Evolutionary conservation across 331 rosid species (phyloP), one percentile per base, ranked within the genome.

Genomic region (Pyrus hybrid): DNA sequence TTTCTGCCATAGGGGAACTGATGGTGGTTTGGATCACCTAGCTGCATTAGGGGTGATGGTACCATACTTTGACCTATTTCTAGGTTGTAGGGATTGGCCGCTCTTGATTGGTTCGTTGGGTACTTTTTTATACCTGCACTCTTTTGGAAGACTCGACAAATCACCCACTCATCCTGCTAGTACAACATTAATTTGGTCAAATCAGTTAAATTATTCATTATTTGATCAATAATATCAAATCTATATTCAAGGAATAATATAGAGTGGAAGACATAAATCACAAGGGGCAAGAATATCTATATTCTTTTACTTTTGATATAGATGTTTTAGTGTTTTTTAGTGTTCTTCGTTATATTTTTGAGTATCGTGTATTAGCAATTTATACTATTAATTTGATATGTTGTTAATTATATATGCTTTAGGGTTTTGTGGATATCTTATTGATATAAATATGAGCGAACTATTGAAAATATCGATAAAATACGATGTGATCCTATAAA

Each of bases 81-180:
- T 7, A 92, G 80, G 83, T 77, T 87, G 61, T 87, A 92, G 23
- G 97, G 96, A 62, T 92, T 86, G 41, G 79, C 76, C 56, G 84
- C 82, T 66, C 97, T 89, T 69, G 93, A 18, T 71, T 85, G 96
- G 82, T 74, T 86, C 5, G 93, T 76, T 20, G 97, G 93, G 84
- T 80, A 95, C 71, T 95, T 95, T 60, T 92, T 95, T 21, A 81
- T 85, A 3, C 95, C 97, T 1, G 84, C 96, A 73, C 97, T 95
- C 83, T 95, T 95, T 66, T 88, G 91, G 85, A 95, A 95, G 8
- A 95, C 90, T 32, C 99, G 84, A 81, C 97, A 92, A 7, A 95
- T 96, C 68, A 92, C 99, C 99, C 99, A 95, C 76, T 95, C 99
- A 82, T 95, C 99, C 87, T 91, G 91, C 83, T 62, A 57, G 20